A percentile compares a stretch with the other conserved stretches of the same genome.
Evolutionary conservation across 129 eudicot species (phyloP).

Genomic region (carrot (Daucus carota)): DNA sequence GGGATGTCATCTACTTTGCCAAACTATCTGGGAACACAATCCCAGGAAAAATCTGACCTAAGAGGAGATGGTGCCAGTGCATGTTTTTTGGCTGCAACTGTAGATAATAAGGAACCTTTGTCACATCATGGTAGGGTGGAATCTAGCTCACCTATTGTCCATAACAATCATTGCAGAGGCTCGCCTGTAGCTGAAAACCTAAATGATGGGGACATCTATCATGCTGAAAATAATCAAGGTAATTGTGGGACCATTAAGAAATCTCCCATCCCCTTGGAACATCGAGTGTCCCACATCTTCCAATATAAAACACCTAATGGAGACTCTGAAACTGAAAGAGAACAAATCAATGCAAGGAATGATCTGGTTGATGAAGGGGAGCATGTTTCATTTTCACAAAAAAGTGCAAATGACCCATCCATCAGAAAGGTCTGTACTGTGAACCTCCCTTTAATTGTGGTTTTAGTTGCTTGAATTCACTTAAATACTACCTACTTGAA

Average conservation of each 20-base stretch:
- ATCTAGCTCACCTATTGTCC: conserved; percentile 21
- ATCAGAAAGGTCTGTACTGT: conserved; percentile 36
- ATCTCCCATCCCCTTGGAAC: background rate
- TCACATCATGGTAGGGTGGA: conserved; percentile 14
- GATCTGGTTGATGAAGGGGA: conserved; percentile 11
- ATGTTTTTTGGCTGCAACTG: conserved; percentile 5
- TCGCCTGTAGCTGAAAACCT: conserved; percentile 17
- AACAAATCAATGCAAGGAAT: conserved; percentile 8
- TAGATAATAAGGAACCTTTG: conserved; percentile 15
- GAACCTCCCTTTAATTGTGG: background rate
- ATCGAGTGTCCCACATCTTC: background rate
- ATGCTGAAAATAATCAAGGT: conserved; percentile 12
- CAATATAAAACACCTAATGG: conserved; percentile 13
- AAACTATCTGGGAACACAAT: conserved; percentile 19
- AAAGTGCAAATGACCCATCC: conserved; percentile 19
- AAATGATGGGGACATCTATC: conserved; percentile 12
- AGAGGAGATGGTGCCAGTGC: conserved; percentile 13
- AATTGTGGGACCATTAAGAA: conserved; percentile 8
- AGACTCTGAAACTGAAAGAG: conserved; percentile 9
- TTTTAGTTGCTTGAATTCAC: background rate
- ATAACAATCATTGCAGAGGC: conserved; percentile 5
- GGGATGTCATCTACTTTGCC: conserved; percentile 20
- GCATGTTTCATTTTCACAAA: conserved; percentile 18
- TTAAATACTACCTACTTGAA: background rate
- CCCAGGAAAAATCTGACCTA: conserved; percentile 16